Evolutionary conservation across 1,284 basidiomycete species (phyloP).

Genomic region (Malassezia vespertilionis): DNA sequence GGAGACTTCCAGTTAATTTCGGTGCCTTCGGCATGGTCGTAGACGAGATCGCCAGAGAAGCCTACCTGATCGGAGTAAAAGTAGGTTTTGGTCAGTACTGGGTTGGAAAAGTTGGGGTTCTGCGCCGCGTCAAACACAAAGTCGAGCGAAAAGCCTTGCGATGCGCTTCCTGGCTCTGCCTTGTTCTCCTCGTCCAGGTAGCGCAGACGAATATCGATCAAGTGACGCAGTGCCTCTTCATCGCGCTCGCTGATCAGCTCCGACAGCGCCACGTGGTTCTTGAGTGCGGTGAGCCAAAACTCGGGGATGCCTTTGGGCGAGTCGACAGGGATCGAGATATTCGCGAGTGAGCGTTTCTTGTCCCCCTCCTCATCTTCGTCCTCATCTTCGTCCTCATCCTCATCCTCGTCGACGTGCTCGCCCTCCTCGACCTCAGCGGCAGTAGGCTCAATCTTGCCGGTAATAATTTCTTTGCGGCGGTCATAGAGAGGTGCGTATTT

Average conservation of each 20-base stretch:
- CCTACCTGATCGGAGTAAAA: slow-evolving; percentile 82
- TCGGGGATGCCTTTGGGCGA: slow-evolving; percentile 66
- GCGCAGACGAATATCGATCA: slow-evolving; percentile 60
- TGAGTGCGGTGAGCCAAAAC: slow-evolving; percentile 93
- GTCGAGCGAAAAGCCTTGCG: slow-evolving; percentile 75
- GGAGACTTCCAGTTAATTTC: slow-evolving; percentile 87
- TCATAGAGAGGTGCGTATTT: slow-evolving; percentile 78
- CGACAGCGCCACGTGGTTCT: slow-evolving; percentile 74
- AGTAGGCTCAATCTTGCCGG: slow-evolving; percentile 65
- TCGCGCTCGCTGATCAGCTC: slow-evolving; percentile 90
- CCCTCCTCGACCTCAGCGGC: slow-evolving; percentile 73
- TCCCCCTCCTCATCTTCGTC: slow-evolving; percentile 35
- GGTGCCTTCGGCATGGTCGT: slow-evolving; percentile 79
- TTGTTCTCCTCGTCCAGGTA: slow-evolving; percentile 52
- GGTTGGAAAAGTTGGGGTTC: slow-evolving; percentile 82
- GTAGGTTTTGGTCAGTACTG: slow-evolving; percentile 80
- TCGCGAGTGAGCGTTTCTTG: slow-evolving; percentile 47
- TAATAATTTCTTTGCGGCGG: slow-evolving; percentile 71
- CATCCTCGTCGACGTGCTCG: slow-evolving; percentile 53
- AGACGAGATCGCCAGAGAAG: slow-evolving; percentile 86
- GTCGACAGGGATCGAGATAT: slow-evolving; percentile 48
- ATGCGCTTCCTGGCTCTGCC: slow-evolving; percentile 52
- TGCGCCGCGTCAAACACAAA: slow-evolving; percentile 60
- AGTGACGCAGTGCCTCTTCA: slow-evolving; percentile 59
- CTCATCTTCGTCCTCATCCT: slow-evolving; percentile 47